These are phyloP conservation scores for Cytospora paraplurivora DNA, from an alignment of 2,329 filamentous ascomycete genomes.

Conservation along the genomic window DNA sequence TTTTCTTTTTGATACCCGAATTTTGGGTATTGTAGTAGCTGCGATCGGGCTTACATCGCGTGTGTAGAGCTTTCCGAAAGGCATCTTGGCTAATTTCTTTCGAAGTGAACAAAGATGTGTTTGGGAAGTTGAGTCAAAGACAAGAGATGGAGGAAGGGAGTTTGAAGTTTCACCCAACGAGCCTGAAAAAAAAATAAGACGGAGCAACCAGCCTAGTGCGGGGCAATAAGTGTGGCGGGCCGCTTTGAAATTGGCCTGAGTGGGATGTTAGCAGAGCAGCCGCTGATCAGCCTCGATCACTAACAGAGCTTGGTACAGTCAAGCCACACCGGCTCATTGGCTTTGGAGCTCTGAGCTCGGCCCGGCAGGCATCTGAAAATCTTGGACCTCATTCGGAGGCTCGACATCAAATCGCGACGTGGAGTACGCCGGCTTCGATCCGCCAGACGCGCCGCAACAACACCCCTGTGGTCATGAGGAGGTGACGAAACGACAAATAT, in stretches of 20 bases:
- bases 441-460: conserved; percentile 17
- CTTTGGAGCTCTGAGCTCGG: not conserved
- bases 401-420: conserved; percentile 16
- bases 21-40: not conserved
- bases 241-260: not conserved
- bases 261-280: not conserved
- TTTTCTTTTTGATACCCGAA: not conserved
- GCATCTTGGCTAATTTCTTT: conserved; percentile 64
- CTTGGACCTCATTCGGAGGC: not conserved
- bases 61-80: conserved; percentile 98
- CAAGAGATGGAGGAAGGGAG: conserved; percentile 22
- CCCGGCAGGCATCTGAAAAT: conserved; percentile 1
- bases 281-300: not conserved
- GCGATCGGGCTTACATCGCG: conserved; percentile 60
- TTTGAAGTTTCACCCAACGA: conserved; percentile 11
- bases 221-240: conserved; percentile 1
- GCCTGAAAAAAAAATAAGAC: not conserved
- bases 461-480: conserved; percentile 26
- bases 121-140: conserved; percentile 32
- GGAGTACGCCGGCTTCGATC: conserved; percentile 4
- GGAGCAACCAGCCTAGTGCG: not conserved
- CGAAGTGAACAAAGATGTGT: conserved; percentile 18
- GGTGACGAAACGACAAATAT: conserved; percentile 25
- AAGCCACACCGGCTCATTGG: not conserved
- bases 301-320: not conserved